Percentiles rank a stretch among this genome's conserved stretches.
phyloP scores from a whole-genome alignment of 768 basidiomycete species.

The Obba rivulosa region DNA sequence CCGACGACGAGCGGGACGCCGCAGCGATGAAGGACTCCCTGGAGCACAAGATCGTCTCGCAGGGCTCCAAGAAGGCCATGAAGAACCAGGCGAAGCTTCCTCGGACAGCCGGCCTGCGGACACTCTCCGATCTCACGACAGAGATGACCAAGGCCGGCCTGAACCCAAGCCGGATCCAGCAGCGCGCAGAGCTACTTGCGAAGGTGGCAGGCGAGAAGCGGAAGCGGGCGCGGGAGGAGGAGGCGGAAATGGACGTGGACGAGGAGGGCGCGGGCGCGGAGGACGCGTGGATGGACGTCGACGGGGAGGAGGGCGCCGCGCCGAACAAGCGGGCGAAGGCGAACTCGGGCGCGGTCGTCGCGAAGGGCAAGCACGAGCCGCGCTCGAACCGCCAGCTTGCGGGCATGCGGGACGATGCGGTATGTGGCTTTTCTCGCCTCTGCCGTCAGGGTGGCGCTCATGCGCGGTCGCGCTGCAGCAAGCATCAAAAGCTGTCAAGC shows the following conservation, averaged over 20 bases:
- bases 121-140: slow-evolving; percentile 68
- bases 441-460: neutral
- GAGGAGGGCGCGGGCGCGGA: slow-evolving; percentile 34
- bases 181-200: slow-evolving; percentile 80
- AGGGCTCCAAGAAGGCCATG: slow-evolving; percentile 77
- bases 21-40: slow-evolving; percentile 54
- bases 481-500: slow-evolving; percentile 69
- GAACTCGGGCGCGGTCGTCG: slow-evolving; percentile 50
- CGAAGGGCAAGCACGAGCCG: slow-evolving; percentile 51
- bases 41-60: slow-evolving; percentile 63
- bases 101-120: slow-evolving; percentile 65
- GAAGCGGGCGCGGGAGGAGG: slow-evolving; percentile 60
- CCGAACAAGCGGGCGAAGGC: slow-evolving; percentile 58
- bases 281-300: slow-evolving; percentile 40
- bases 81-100: slow-evolving; percentile 81
- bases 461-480: slow-evolving; percentile 44
- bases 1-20: slow-evolving; percentile 75
- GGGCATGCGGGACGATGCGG: slow-evolving; percentile 73
- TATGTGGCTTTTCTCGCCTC: slow-evolving; percentile 30
- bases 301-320: slow-evolving; percentile 38
- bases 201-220: slow-evolving; percentile 67
- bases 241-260: slow-evolving; percentile 64
- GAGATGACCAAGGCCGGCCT: slow-evolving; percentile 85
- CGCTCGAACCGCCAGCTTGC: slow-evolving; percentile 69
- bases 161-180: slow-evolving; percentile 83